These are phyloP conservation scores for Plasmodium inui DNA, from an alignment of 169 alveolate species.

Conservation along the genomic window DNA sequence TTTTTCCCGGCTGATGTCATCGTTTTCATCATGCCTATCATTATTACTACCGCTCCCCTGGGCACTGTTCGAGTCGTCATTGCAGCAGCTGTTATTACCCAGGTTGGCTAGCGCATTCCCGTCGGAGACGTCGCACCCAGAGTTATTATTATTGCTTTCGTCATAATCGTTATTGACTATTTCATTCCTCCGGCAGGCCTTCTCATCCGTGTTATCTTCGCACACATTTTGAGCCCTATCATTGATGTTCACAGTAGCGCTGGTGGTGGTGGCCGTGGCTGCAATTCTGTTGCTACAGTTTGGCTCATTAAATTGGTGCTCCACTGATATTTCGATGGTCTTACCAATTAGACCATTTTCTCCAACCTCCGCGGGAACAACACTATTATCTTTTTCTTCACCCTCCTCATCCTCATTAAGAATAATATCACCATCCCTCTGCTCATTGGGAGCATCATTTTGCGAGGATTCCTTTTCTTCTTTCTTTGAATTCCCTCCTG, in stretches of 20 bases:
- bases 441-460: neutral
- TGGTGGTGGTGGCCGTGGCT: neutral
- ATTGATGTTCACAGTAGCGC: neutral
- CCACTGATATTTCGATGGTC: neutral
- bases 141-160: neutral
- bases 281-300: slow-evolving; percentile 1
- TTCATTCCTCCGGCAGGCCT: neutral
- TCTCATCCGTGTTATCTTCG: neutral
- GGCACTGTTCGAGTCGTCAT: neutral
- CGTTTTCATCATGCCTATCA: neutral
- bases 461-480: neutral
- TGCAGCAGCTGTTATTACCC: neutral
- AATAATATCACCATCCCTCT: neutral
- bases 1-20: neutral
- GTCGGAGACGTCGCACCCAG: neutral
- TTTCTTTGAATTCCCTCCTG: neutral
- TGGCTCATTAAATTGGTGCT: neutral
- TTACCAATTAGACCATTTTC: neutral
- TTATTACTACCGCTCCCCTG: neutral
- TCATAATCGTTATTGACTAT: neutral
- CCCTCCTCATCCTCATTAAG: neutral
- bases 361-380: neutral
- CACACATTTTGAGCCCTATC: neutral
- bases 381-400: neutral
- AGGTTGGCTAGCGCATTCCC: neutral